Conservation (phyloP, 805 yeast genomes). For the Candida argentea region DNA sequence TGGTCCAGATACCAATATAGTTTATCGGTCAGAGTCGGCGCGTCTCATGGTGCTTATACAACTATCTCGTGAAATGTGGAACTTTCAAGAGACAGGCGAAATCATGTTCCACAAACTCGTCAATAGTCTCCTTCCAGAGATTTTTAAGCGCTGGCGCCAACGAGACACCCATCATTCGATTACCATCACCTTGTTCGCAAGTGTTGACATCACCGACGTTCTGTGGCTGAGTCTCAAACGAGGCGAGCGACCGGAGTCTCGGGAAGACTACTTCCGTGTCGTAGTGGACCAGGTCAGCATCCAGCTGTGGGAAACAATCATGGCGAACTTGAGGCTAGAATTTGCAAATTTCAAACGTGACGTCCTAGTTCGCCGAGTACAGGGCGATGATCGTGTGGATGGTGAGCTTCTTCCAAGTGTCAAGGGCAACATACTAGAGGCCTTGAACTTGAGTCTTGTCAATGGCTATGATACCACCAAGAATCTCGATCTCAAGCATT, state of each 20-base stretch:
- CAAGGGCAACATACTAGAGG: slow-evolving; percentile 83
- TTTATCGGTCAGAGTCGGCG: slow-evolving; percentile 88
- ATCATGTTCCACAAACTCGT: slow-evolving; percentile 87
- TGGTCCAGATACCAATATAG: slow-evolving; percentile 64
- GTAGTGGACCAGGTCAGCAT: slow-evolving; percentile 93
- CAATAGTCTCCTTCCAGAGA: slow-evolving; percentile 83
- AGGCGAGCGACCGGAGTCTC: slow-evolving; percentile 61
- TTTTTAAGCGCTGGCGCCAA: slow-evolving; percentile 80
- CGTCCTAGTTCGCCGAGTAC: slow-evolving; percentile 39
- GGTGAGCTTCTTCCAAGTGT: slow-evolving; percentile 66
- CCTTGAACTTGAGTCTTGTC: slow-evolving; percentile 75
- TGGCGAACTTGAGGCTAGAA: slow-evolving; percentile 78
- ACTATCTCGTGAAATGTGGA: slow-evolving; percentile 94
- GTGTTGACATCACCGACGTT: slow-evolving; percentile 49
- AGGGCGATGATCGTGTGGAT: slow-evolving; percentile 8
- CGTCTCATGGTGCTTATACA: slow-evolving; percentile 75
- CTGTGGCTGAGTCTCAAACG: slow-evolving; percentile 51
- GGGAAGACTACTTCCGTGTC: slow-evolving; percentile 78
- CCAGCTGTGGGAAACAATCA: slow-evolving; percentile 81
- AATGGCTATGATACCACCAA: slow-evolving; percentile 66
- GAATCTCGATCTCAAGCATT: slow-evolving; percentile 80
- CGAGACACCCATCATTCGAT: slow-evolving; percentile 84
- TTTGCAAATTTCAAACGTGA: slow-evolving; percentile 76
- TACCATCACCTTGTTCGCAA: slow-evolving; percentile 80
- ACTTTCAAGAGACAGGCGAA: slow-evolving; percentile 94